These are phyloP conservation scores for Acidomyces sp. DNA, from an alignment of 495 filamentous ascomycete species.

Conservation along the genomic window DNA sequence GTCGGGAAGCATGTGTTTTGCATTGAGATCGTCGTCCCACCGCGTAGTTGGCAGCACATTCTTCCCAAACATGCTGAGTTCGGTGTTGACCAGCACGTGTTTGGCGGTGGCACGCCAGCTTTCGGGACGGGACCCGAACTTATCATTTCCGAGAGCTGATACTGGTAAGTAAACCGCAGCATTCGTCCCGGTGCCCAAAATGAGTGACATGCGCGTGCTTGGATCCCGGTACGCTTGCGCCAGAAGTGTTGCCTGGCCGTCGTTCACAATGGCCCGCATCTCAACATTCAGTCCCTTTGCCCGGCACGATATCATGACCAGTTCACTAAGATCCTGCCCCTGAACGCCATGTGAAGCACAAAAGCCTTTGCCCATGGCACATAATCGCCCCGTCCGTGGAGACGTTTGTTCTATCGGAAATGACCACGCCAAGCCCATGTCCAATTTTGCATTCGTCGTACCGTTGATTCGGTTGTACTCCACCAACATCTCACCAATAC, in stretches of 20 bases:
- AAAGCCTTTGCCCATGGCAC: conserved; percentile 59
- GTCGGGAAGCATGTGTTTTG: conserved; percentile 28
- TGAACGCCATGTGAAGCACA: conserved; percentile 42
- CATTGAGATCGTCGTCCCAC: conserved; percentile 34
- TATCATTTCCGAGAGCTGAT: conserved; percentile 23
- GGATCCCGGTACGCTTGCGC: conserved; percentile 31
- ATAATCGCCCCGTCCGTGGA: conserved; percentile 40
- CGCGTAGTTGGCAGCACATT: conserved; percentile 28
- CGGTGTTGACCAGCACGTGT: conserved; percentile 34
- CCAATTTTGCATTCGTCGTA: conserved; percentile 27
- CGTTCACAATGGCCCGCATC: conserved; percentile 33
- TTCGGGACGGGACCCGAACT: conserved; percentile 28
- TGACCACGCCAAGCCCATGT: conserved; percentile 55
- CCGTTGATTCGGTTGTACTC: conserved; percentile 24
- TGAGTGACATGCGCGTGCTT: conserved; percentile 30
- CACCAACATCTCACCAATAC: conserved; percentile 42
- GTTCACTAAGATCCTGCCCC: conserved; percentile 44
- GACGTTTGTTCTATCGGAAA: conserved; percentile 57
- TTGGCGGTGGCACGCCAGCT: conserved; percentile 26
- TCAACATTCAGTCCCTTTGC: conserved; percentile 32
- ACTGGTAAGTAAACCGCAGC: conserved; percentile 31
- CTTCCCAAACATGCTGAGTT: conserved; percentile 35
- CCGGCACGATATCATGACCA: conserved; percentile 45
- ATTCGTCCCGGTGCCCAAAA: conserved; percentile 35
- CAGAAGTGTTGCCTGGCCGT: conserved; percentile 32